Evolutionary conservation across 495 filamentous ascomycete species (phyloP), one percentile per base, ranked within the genome.

Genomic region (Annulohypoxylon moriforme): DNA sequence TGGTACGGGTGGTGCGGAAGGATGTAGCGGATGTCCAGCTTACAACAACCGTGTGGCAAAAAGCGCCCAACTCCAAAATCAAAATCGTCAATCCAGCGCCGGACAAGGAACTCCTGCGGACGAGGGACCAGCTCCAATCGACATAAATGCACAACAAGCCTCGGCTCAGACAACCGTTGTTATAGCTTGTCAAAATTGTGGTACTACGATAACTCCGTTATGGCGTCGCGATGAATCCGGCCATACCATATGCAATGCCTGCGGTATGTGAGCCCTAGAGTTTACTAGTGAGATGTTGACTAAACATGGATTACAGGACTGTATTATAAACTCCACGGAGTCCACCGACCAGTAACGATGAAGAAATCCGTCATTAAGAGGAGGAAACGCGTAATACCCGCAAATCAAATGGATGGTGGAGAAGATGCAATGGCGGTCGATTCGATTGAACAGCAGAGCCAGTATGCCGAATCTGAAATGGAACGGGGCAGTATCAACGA

Each of bases 201-300:
- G 91, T 16, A 99, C 96, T 40, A 98, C 95, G 1, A 93, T 98
- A 67, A 99, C 96, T 27, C 96, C 96, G 11, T 83, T 99, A 27
- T 99, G 96, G 96, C 87, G 96, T 74, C 89, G 96, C 70, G 96
- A 98, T 78, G 96, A 97, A 79, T 89, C 89, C 71, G 96, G 96
- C 13, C 94, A 98, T 83, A 97, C 94, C 4, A 98, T 99, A 67
- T 99, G 96, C 83, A 99, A 99, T 83, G 96, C 96, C 59, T 99
- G 96, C 80, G 96, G 96, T 97, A 87, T 75, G 93, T 86, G 68
- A 6, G 47, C 2, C 63, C 42, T 61, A n/a, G 11, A 58, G 14
- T 42, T 8, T 13, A 4, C 9, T 34, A 20, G 29, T 20, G 20
- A 29, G 18, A 67, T 42, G 27, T 58, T 34, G 18, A 57, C 76